Evolutionary conservation across 1,284 basidiomycete species (phyloP).

Genomic region (Trametes polyzona): DNA sequence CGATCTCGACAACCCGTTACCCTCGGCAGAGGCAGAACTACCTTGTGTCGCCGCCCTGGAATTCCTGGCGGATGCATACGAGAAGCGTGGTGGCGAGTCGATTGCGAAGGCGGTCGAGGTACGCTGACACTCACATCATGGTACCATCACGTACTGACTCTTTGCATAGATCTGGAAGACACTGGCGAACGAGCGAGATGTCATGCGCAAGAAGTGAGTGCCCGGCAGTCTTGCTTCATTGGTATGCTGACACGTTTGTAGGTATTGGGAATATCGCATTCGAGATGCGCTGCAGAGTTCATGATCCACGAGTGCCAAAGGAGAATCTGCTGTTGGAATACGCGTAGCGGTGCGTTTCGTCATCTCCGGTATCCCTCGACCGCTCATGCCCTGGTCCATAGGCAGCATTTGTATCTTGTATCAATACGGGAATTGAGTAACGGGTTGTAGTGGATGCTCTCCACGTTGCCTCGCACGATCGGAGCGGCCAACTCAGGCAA

Average conservation of each 20-base stretch:
- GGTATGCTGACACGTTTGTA: background rate
- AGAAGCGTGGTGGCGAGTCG: constrained; percentile 55
- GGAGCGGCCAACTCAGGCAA: too few species aligned
- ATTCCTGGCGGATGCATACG: constrained; percentile 82
- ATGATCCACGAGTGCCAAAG: background rate
- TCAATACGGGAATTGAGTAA: too few species aligned
- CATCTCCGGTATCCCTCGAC: background rate
- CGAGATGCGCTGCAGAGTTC: constrained; percentile 40
- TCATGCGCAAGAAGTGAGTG: constrained; percentile 77
- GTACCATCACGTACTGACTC: constrained; percentile 28
- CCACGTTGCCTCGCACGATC: too few species aligned
- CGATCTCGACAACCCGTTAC: constrained; percentile 75
- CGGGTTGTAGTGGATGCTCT: too few species aligned
- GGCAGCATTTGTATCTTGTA: too few species aligned
- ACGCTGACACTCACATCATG: background rate
- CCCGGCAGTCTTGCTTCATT: background rate
- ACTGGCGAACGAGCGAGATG: constrained; percentile 74
- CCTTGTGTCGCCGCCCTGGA: constrained; percentile 83
- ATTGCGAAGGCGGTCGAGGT: constrained; percentile 57
- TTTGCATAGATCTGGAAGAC: constrained; percentile 63
- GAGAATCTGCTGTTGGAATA: too few species aligned
- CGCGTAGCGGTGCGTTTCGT: too few species aligned
- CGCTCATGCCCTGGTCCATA: too few species aligned
- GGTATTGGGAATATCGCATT: constrained; percentile 51
- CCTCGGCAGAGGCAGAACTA: constrained; percentile 68